These are phyloP conservation scores for Neurospora sp. DNA, from an alignment of 2,329 filamentous ascomycete genomes.

Conservation along the genomic window DNA sequence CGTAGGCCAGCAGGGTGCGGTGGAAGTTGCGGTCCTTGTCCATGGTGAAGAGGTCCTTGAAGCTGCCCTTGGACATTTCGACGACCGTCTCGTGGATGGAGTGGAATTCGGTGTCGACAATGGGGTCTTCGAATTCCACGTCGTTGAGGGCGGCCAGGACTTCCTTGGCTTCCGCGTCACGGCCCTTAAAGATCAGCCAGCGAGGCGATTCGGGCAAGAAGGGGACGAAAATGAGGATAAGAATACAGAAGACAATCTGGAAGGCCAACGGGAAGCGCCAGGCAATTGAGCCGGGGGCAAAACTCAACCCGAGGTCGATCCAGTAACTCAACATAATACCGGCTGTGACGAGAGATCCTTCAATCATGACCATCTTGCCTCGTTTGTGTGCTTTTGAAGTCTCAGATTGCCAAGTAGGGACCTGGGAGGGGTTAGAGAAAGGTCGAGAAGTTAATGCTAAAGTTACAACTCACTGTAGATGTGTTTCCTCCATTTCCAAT, in stretches of 20 bases:
- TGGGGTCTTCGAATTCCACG: slow-evolving; percentile 1
- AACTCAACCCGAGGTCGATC: slow-evolving; percentile 11
- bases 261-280: slow-evolving; percentile 44
- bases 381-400: slow-evolving; percentile 22
- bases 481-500: slow-evolving; percentile 31
- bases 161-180: slow-evolving; percentile 9
- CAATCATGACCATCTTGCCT: slow-evolving; percentile 15
- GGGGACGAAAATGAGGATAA: slow-evolving; percentile 37
- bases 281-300: slow-evolving; percentile 28
- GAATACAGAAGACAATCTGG: slow-evolving; percentile 32
- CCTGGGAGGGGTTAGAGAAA: not conserved
- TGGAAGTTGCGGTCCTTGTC: slow-evolving; percentile 17
- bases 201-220: slow-evolving; percentile 43
- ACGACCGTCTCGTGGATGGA: slow-evolving; percentile 12
- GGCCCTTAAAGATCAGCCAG: slow-evolving; percentile 31
- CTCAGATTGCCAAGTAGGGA: slow-evolving; percentile 30
- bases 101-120: slow-evolving; percentile 7
- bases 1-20: slow-evolving; percentile 15
- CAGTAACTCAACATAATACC: slow-evolving; percentile 13
- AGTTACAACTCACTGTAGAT: slow-evolving; percentile 1
- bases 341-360: slow-evolving; percentile 12
- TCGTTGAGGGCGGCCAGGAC: slow-evolving; percentile 11
- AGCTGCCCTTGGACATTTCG: slow-evolving; percentile 13
- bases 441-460: not conserved
- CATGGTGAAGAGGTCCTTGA: slow-evolving; percentile 16